Evolutionary conservation across 129 eudicot species (phyloP), one percentile per base, ranked within the genome.

Genomic region (Helianthus annuus): DNA sequence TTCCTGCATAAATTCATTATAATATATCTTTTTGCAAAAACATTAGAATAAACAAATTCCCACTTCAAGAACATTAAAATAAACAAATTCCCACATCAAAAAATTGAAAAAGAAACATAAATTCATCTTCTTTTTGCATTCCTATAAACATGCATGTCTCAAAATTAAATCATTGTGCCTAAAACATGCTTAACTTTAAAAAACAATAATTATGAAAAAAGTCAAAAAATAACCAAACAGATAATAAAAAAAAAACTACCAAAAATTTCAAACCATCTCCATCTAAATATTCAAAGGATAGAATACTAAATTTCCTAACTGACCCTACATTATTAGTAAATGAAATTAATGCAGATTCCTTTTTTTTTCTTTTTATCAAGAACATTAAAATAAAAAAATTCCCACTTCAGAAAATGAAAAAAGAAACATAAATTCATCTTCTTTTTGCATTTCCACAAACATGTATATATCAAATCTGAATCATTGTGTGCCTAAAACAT

Each of bases 1-100:
- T 80, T 91, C 97, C 97, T 91, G 84, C 80, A 19, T 19, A 19
- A 19, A 19, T 19, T 19, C 22, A 19, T 19, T 19, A 19, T 19
- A 19, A 19, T 19, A 19, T 19, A 19, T 19, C 22, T 19, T 57
- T 22, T 38, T 22, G 16, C 6, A 40, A 58, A 22, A 45, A 69
- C 39, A 45, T 48, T 19, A 57, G 44, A 46, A 8, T n/a, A 42
- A 76, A 48, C 17, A 76, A 67, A 45, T 45, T 16, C 61, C 60
- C 73, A 44, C 48, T 57, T 40, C 14, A 56, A 32, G 27, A 46
- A 69, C 27, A 45, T 48, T 14, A 57, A 57, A 46, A 7, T n/a
- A 42, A 76, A 48, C 17, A 76, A 67, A 45, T 45, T 16, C 68
- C 59, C 73, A 44, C 57, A 45, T 40, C 13, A 55, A 27, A 55